A percentile compares a stretch with the other conserved stretches of the same genome.
These are phyloP conservation scores for Athelia psychrophila DNA, from an alignment of 1,284 basidiomycete genomes.

Conservation along the genomic window DNA sequence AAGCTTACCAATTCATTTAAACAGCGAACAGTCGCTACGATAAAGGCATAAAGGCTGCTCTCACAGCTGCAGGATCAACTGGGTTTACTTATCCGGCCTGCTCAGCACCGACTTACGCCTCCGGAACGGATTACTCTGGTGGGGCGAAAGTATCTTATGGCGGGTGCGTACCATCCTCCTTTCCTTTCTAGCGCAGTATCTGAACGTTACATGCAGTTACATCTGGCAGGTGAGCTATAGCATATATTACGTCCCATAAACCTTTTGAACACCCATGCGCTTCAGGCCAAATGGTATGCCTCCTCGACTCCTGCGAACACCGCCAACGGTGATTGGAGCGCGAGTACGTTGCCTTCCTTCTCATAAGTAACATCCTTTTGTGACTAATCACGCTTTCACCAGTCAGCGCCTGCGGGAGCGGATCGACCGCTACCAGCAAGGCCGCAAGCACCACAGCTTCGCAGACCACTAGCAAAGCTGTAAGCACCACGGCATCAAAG, in stretches of 20 bases:
- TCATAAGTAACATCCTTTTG: too few species aligned
- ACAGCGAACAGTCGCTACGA: constrained; percentile 62
- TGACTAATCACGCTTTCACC: constrained; percentile 5
- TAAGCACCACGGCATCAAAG: constrained; percentile 13
- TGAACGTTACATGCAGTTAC: constrained; percentile 35
- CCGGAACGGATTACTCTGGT: constrained; percentile 49
- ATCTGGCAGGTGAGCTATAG: constrained; percentile 53
- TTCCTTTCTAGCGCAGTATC: neutral
- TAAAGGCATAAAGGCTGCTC: constrained; percentile 56
- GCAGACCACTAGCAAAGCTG: constrained; percentile 51
- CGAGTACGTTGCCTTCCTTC: constrained; percentile 44
- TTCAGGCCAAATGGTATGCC: constrained; percentile 60
- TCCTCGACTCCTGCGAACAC: constrained; percentile 45
- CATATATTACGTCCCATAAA: constrained; percentile 1
- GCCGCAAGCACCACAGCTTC: constrained; percentile 26
- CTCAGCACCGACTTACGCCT: constrained; percentile 48
- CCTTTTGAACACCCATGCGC: neutral
- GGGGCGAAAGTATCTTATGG: constrained; percentile 52
- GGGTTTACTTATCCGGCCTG: constrained; percentile 66
- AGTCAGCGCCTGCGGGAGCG: constrained; percentile 29
- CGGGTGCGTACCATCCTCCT: constrained; percentile 35
- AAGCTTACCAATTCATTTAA: constrained; percentile 43
- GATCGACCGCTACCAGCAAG: neutral
- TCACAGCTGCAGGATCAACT: constrained; percentile 58
- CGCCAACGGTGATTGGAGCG: constrained; percentile 59